Percentiles rank a stretch among this genome's conserved stretches.
phyloP scores from a whole-genome alignment of 2,329 filamentous ascomycete species.

The Raffaelea arxii region DNA sequence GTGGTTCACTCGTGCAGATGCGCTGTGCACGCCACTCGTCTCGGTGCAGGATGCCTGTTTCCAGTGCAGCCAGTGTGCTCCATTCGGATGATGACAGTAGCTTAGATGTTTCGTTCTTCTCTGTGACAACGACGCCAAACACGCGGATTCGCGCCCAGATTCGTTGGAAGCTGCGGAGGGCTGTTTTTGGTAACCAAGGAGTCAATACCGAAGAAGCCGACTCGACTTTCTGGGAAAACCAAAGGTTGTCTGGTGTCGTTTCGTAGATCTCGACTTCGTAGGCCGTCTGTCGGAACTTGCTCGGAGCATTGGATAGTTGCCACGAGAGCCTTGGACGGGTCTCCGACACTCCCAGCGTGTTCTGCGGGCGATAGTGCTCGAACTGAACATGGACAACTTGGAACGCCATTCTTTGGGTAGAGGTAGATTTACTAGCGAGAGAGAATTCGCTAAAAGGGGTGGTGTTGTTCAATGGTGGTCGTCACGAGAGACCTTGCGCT shows the following conservation, averaged over 20 bases:
- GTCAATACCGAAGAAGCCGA: background rate
- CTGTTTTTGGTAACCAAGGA: slow-evolving; percentile 21
- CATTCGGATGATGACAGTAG: too few relatives aligned
- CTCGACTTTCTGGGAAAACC: background rate
- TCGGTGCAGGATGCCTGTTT: slow-evolving; percentile 8
- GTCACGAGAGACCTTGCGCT: too few relatives aligned
- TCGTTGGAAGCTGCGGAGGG: slow-evolving; percentile 3
- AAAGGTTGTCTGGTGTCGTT: too few relatives aligned
- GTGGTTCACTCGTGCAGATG: background rate
- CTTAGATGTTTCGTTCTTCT: slow-evolving; percentile 5
- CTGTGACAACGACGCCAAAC: too few relatives aligned
- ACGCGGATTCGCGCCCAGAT: slow-evolving; percentile 7
- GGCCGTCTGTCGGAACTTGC: background rate
- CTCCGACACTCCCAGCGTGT: background rate
- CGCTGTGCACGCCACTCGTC: slow-evolving; percentile 7
- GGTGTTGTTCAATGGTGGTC: too few relatives aligned
- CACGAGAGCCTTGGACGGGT: background rate
- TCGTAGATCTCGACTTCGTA: background rate
- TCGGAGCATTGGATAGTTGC: background rate
- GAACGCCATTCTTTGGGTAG: too few relatives aligned
- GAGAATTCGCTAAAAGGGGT: too few relatives aligned
- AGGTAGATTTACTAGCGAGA: too few relatives aligned
- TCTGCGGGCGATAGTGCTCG: background rate
- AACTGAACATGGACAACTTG: background rate
- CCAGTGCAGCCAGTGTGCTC: slow-evolving; percentile 12